Base-by-base conservation (phyloP, 768 basidiomycete genomes). In the Amylocystis lapponica region DNA sequence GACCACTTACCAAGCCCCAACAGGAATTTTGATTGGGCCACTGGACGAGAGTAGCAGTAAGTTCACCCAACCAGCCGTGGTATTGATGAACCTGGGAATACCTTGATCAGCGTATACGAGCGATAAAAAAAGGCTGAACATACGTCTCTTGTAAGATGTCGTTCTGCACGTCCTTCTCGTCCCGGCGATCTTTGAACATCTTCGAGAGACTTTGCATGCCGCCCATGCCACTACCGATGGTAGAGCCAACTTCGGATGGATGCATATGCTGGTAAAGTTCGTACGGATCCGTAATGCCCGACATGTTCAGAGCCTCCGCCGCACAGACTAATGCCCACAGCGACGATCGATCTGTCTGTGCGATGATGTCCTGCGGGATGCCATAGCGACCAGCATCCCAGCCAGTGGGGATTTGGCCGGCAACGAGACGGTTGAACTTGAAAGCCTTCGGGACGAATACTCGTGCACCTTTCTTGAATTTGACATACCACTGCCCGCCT, bases 121-220 rank as follows among this genome's bases (percentile, higher is more conserved):
- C 22, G 36, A 32, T 10, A 29, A 6, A 7, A 7, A 17, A 1
- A 14, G 32, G 13, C 22, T 11, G 20, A 21, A 75, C 89, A 59
- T 55, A 92, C 87, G 96, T 98, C 66, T 99, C 96, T 65, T 98
- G 96, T 32, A 99, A 72, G 51, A 99, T 87, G 58, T 99, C 96
- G 57, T 94, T 98, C 67, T 98, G 96, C 1, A 98, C 93, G 27
- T 97, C 93, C 63, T 87, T 89, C 71, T 97, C 96, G 58, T 97
- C 95, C 30, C 93, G 86, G 49, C 96, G 86, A 61, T 99, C 96
- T 65, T 91, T 96, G 78, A 99, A 99, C 96, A 99, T 99, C 67
- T 88, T 83, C 39, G 83, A 75, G 68, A 97, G 73, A 58, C 86
- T 88, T 46, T 82, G 79, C 50, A 90, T 80, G 57, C 96, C 96